phyloP scores from a whole-genome alignment of 441 rosid species.

The Viola pubescens region DNA sequence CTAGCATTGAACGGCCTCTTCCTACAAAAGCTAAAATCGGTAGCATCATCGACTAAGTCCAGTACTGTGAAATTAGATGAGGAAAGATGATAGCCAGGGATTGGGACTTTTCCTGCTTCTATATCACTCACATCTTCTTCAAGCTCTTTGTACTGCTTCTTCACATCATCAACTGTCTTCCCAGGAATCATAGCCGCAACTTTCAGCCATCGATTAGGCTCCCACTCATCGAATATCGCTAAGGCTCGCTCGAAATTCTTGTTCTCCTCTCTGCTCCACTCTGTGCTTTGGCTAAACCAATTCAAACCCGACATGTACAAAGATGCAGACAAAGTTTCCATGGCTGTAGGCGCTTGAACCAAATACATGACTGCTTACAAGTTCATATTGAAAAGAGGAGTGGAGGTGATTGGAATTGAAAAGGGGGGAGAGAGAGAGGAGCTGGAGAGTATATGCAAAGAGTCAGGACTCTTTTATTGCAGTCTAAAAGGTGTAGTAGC shows the following conservation, averaged over 20 bases:
- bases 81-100: slow-evolving; percentile 60
- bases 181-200: slow-evolving; percentile 88
- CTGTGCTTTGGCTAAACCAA: slow-evolving; percentile 50
- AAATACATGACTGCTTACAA: slow-evolving; percentile 8
- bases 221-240: slow-evolving; percentile 66
- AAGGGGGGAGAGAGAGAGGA: slow-evolving; percentile 1
- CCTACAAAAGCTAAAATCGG: slow-evolving; percentile 39
- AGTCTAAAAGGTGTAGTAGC: slow-evolving; percentile 6
- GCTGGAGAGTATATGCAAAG: slow-evolving; percentile 11
- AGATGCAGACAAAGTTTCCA: slow-evolving; percentile 63
- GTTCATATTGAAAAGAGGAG: slow-evolving; percentile 7
- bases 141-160: slow-evolving; percentile 75
- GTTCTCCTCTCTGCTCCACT: slow-evolving; percentile 89
- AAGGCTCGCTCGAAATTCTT: slow-evolving; percentile 78
- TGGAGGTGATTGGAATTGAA: slow-evolving; percentile 4
- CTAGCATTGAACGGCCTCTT: slow-evolving; percentile 42
- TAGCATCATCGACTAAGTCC: slow-evolving; percentile 30
- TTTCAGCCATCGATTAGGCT: slow-evolving; percentile 73
- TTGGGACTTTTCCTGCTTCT: slow-evolving; percentile 79
- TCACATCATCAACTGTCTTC: slow-evolving; percentile 75
- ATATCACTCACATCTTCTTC: slow-evolving; percentile 87
- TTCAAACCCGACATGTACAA: slow-evolving; percentile 41
- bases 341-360: slow-evolving; percentile 8
- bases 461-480: background rate
- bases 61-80: slow-evolving; percentile 28